Evolutionary conservation across 148 eudicot genomes (phyloP), one percentile per base, ranked within the genome.

Genomic region (Amaranthus cruentus): DNA sequence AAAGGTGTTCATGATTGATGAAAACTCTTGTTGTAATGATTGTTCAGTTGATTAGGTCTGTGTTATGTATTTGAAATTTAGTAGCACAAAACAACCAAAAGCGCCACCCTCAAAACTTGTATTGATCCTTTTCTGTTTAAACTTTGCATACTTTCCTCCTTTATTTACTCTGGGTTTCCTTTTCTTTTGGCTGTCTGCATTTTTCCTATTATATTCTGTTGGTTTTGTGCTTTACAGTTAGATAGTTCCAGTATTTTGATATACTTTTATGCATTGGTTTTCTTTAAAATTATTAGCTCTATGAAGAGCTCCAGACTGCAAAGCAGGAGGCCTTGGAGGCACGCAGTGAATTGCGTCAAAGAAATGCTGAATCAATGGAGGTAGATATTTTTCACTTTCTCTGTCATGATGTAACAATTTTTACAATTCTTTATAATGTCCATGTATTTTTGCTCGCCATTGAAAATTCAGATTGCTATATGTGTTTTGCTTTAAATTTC

Each of bases 251-350:
- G 6, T 57, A 12, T 66, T 66, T 46, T 59, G n/a, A 47, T 65
- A 3, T 21, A 6, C n/a, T 55, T 55, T 52, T 60, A 42, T 75
- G 50, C 42, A 9, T 50, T 70, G 69, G 28, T 58, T 52, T 9
- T 55, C 38, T 57, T 50, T n/a, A 47, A 62, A 56, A 68, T 50
- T 72, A 52, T 64, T 75, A 89, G 98, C 88, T 94, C 54, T 77
- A 77, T 75, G 74, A 74, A 74, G 90, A 87, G 79, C 88, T 91
- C 57, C 76, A 84, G 58, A 74, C 74, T 78, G 89, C 90, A 51
- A 83, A 82, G 72, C 85, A 85, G 78, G 96, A 89, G 70, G 91
- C 87, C 48, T 85, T 75, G 75, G 60, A 82, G 56, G 91, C 90
- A 73, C 73, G 69, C 68, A 83, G 81, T 64, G 81, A 83, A 78